Base-by-base conservation (phyloP, 2,329 filamentous ascomycete species). In the Stagonosporopsis chrysanthemi region DNA sequence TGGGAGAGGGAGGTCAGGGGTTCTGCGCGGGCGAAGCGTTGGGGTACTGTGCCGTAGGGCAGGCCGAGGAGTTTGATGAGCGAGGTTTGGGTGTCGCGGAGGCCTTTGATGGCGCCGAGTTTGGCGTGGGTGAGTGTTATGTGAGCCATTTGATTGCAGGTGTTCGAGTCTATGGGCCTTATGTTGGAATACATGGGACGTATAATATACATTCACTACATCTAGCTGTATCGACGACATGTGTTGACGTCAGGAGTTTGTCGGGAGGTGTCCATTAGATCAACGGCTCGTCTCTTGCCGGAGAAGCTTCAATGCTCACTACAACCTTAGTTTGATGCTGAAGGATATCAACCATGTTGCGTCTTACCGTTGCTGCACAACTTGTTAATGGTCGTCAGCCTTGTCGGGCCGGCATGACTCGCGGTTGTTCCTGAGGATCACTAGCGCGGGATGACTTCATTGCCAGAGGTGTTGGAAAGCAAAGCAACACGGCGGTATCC, bases 381-480 rank as follows among this genome's bases (percentile, higher is more conserved):
- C 9, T 11, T 12, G 15, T 24, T 3, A 15, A 26, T 4, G 29
- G 14, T 14, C 9, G n/a, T 46, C 41, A 56, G 53, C 53, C 53
- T 43, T 51, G 41, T 19, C 42, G 23, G 48, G 60, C 50, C 57
- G 52, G 52, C 26, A 28, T 60, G 63, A 64, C 59, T 69, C 61
- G 64, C 19, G 65, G 64, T 57, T 72, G 70, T 69, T 72, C 67
- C 64, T 62, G 56, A 61, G 61, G 58, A 46, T 54, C 57, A 61
- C 66, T 70, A 72, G 64, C 57, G 56, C 45, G 56, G 38, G 35
- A 54, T 60, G 57, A 57, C 61, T 58, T 60, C 35, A 53, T 61
- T 35, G 28, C 47, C 47, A 42, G 42, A 36, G 39, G 29, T 47
- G 52, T 48, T 55, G 57, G 49, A 51, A 48, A 43, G 56, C 54